A percentile compares a stretch with the other conserved stretches of the same genome.
Evolutionary conservation across 2,329 filamentous ascomycete species (phyloP).

Genomic region (Pseudogymnoascus pannorum): DNA sequence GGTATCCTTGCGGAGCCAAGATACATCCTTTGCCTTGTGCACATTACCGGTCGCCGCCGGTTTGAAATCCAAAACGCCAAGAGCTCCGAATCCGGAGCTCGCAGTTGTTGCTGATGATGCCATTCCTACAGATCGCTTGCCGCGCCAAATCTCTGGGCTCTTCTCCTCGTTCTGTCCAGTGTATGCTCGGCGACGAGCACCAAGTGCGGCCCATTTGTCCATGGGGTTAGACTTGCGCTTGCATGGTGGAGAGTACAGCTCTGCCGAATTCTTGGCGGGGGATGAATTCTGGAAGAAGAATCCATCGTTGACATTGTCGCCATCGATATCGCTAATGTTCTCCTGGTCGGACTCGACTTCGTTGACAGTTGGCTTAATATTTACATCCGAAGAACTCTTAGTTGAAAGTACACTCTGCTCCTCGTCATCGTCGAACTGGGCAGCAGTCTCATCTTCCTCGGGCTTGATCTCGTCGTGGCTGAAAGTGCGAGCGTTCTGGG

Average conservation of each 20-base stretch:
- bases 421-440: slow-evolving; percentile 24
- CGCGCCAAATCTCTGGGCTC: slow-evolving; percentile 40
- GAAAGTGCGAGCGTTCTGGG: slow-evolving; percentile 61
- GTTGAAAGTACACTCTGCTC: slow-evolving; percentile 29
- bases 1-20: slow-evolving; percentile 19
- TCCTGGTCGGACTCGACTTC: slow-evolving; percentile 33
- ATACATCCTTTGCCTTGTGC: slow-evolving; percentile 16
- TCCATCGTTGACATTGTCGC: slow-evolving; percentile 59
- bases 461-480: slow-evolving; percentile 56
- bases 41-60: slow-evolving; percentile 20
- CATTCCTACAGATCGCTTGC: slow-evolving; percentile 24
- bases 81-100: slow-evolving; percentile 33
- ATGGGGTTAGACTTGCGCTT: slow-evolving; percentile 49
- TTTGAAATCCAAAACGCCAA: slow-evolving; percentile 38
- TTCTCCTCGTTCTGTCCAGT: slow-evolving; percentile 43
- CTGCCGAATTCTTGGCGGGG: slow-evolving; percentile 32
- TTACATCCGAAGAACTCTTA: slow-evolving; percentile 44
- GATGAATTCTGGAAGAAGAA: slow-evolving; percentile 66
- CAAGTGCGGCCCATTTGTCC: slow-evolving; percentile 87
- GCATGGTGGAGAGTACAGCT: slow-evolving; percentile 57
- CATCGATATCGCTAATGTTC: slow-evolving; percentile 47
- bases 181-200: slow-evolving; percentile 70
- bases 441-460: slow-evolving; percentile 38
- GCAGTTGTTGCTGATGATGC: slow-evolving; percentile 37
- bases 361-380: slow-evolving; percentile 35